These are phyloP conservation scores for Cytospora mali DNA, from an alignment of 2,329 filamentous ascomycete species.

Conservation along the genomic window DNA sequence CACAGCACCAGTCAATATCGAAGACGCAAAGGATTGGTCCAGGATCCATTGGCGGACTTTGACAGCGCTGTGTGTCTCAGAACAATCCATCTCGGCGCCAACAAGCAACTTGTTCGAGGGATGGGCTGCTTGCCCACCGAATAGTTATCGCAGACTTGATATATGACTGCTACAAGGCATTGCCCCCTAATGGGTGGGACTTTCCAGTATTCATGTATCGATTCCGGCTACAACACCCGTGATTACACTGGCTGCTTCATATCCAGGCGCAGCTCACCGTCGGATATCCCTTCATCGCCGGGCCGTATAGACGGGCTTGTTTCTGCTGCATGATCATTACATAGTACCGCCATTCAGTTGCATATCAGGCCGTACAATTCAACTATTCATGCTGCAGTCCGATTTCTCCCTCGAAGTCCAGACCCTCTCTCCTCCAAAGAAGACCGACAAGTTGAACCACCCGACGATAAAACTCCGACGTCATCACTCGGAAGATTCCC, in stretches of 20 bases:
- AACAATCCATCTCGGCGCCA: not conserved
- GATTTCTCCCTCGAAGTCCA: not conserved
- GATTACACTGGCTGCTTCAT: constrained; percentile 7
- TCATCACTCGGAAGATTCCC: not conserved
- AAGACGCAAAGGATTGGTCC: constrained; percentile 12
- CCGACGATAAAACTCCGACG: not conserved
- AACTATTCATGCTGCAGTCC: not conserved
- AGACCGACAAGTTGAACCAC: not conserved
- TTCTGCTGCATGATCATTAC: not conserved
- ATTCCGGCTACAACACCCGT: not conserved
- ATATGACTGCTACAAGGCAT: not conserved
- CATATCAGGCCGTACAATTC: not conserved
- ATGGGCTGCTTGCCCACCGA: constrained; percentile 1
- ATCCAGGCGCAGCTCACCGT: constrained; percentile 4
- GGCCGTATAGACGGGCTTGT: not conserved
- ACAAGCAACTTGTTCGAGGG: not conserved
- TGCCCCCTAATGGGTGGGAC: not conserved
- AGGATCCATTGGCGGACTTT: constrained; percentile 13
- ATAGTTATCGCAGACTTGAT: not conserved
- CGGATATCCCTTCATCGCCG: not conserved
- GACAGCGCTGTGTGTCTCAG: constrained; percentile 19
- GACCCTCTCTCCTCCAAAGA: not conserved
- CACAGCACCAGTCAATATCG: constrained; percentile 9
- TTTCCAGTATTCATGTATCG: not conserved
- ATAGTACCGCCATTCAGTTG: not conserved